Conservation (phyloP, 164 flowering plant genomes). For the Nymphaea thermarum region DNA sequence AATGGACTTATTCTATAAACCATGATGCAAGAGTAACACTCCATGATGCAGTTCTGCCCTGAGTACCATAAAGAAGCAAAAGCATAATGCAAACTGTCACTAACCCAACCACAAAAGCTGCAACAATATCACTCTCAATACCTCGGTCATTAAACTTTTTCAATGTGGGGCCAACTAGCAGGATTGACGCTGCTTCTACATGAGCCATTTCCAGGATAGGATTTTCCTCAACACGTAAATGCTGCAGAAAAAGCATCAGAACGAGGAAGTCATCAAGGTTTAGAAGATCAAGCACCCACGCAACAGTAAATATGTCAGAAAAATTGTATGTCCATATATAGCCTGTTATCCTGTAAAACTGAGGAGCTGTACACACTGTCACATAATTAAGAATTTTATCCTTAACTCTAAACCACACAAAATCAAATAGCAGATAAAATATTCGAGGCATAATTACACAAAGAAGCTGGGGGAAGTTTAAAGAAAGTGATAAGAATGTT, state of each 20-base stretch:
- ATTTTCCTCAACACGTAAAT: conserved; percentile 94
- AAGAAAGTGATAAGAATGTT: too few species aligned
- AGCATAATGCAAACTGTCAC: too few species aligned
- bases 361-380: not conserved
- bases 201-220: conserved; percentile 94
- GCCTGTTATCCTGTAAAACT: not conserved
- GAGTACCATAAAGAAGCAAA: too few species aligned
- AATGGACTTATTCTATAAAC: too few species aligned
- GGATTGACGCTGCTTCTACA: conserved; percentile 90
- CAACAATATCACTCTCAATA: conserved; percentile 9
- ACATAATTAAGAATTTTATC: too few species aligned
- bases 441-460: too few species aligned
- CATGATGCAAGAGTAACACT: too few species aligned
- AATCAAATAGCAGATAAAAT: too few species aligned
- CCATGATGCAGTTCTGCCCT: too few species aligned
- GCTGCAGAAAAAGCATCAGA: conserved; percentile 30
- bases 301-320: not conserved
- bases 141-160: conserved; percentile 98
- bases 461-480: too few species aligned
- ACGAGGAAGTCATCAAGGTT: not conserved
- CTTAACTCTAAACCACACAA: too few species aligned
- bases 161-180: conserved; percentile 88
- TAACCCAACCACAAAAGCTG: too few species aligned
- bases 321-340: not conserved
- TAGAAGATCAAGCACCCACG: not conserved